These are phyloP conservation scores for Candida mattraensis DNA, from an alignment of 805 yeast genomes.

Conservation along the genomic window DNA sequence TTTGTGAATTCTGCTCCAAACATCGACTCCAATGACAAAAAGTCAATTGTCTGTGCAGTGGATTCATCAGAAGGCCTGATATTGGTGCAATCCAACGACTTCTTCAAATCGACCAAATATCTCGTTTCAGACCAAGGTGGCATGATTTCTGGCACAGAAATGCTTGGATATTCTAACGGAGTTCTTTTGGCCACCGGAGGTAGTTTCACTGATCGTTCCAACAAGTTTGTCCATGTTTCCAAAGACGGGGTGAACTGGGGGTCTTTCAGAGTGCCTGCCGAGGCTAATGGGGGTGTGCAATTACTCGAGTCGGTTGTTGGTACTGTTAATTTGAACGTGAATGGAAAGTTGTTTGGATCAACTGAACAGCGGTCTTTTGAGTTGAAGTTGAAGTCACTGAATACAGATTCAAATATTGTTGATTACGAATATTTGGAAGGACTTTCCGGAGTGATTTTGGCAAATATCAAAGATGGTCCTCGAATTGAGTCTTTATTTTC, in stretches of 20 bases:
- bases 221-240: slow-evolving; percentile 33
- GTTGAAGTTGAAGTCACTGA: slow-evolving; percentile 6
- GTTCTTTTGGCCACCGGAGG: slow-evolving; percentile 37
- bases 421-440: slow-evolving; percentile 47
- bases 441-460: slow-evolving; percentile 43
- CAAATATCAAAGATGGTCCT: slow-evolving; percentile 37
- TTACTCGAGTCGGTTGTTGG: slow-evolving; percentile 15
- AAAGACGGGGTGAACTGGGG: slow-evolving; percentile 36
- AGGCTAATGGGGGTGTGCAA: slow-evolving; percentile 3
- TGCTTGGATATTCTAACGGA: slow-evolving; percentile 36
- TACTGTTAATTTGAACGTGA: slow-evolving; percentile 8
- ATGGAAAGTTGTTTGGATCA: slow-evolving; percentile 4
- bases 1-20: slow-evolving; percentile 30
- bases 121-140: slow-evolving; percentile 34
- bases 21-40: slow-evolving; percentile 27
- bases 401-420: slow-evolving; percentile 37
- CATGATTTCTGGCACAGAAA: slow-evolving; percentile 31
- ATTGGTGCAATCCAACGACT: slow-evolving; percentile 44
- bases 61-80: slow-evolving; percentile 40
- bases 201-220: slow-evolving; percentile 22
- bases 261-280: slow-evolving; percentile 33
- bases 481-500: slow-evolving; percentile 15
- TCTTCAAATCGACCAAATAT: slow-evolving; percentile 38
- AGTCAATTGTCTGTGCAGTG: slow-evolving; percentile 44
- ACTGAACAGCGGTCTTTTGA: slow-evolving; percentile 8